These are phyloP conservation scores for Talaromyces funiculosus DNA, from an alignment of 2,329 filamentous ascomycete genomes.

Conservation along the genomic window DNA sequence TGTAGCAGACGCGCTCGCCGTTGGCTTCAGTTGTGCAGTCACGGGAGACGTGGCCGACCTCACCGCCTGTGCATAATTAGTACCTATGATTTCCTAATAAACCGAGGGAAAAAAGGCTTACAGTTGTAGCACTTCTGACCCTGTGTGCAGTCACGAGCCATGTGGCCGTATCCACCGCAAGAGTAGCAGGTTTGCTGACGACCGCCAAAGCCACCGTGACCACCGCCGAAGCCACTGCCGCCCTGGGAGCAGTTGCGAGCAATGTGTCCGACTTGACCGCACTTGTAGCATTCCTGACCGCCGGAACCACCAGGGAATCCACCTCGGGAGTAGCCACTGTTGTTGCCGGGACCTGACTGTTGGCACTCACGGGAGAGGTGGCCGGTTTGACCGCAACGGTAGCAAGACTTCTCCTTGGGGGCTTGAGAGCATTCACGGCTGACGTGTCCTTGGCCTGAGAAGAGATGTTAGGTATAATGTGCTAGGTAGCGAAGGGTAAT, in stretches of 20 bases:
- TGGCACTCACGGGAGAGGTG: conserved; percentile 82
- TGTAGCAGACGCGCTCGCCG: conserved; percentile 97
- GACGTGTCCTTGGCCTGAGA: conserved; percentile 64
- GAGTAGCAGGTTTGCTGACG: conserved; percentile 90
- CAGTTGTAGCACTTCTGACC: conserved; percentile 99
- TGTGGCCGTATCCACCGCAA: conserved; percentile 93
- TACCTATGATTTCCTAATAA: neutral
- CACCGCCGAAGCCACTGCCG: conserved; percentile 47
- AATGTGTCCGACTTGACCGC: conserved; percentile 92
- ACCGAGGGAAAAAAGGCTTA: conserved; percentile 31
- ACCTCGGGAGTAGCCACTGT: conserved; percentile 31
- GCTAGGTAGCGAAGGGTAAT: conserved; percentile 14
- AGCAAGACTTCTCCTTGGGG: conserved; percentile 74
- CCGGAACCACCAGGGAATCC: conserved; percentile 18
- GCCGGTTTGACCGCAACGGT: conserved; percentile 65
- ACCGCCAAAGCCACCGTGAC: conserved; percentile 46
- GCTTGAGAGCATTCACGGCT: conserved; percentile 88
- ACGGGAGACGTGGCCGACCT: conserved; percentile 89
- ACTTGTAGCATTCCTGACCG: conserved; percentile 89
- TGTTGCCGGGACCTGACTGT: conserved; percentile 40
- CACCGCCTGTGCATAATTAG: conserved; percentile 50
- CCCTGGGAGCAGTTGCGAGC: conserved; percentile 60
- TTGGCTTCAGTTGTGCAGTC: conserved; percentile 92
- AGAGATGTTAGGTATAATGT: conserved; percentile 19
- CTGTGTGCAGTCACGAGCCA: conserved; percentile 97